These are phyloP conservation scores for Sinapis alba DNA, from an alignment of 441 rosid species.

Conservation along the genomic window DNA sequence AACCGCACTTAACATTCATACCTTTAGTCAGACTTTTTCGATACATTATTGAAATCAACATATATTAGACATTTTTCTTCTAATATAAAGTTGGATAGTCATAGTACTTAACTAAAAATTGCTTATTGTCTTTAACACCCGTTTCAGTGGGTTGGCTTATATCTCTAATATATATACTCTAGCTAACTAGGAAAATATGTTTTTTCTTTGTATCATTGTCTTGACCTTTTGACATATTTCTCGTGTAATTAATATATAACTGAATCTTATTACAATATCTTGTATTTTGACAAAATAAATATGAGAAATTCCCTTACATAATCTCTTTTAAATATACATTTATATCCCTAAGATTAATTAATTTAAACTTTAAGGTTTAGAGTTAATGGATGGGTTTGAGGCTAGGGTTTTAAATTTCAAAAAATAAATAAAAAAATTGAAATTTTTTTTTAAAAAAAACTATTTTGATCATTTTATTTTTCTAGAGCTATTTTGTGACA, in stretches of 20 bases:
- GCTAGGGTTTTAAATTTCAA: no score
- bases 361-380: no score
- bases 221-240: constrained; percentile 1
- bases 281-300: not conserved
- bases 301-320: no score
- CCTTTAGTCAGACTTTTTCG: constrained; percentile 25
- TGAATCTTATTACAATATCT: constrained; percentile 1
- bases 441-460: no score
- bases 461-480: no score
- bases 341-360: no score
- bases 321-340: no score
- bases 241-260: not conserved
- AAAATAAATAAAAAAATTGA: no score
- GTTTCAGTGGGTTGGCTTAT: not conserved
- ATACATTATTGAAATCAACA: constrained; percentile 29
- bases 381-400: no score
- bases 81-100: constrained; percentile 16
- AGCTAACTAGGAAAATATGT: not conserved
- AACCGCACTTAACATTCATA: no score
- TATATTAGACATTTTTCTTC: constrained; percentile 11
- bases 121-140: not conserved
- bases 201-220: not conserved
- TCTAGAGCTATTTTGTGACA: no score
- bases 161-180: not conserved
- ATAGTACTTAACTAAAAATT: constrained; percentile 13